Evolutionary conservation across 2,329 filamentous ascomycete genomes (phyloP).

Genomic region (Lithohypha guttulata): DNA sequence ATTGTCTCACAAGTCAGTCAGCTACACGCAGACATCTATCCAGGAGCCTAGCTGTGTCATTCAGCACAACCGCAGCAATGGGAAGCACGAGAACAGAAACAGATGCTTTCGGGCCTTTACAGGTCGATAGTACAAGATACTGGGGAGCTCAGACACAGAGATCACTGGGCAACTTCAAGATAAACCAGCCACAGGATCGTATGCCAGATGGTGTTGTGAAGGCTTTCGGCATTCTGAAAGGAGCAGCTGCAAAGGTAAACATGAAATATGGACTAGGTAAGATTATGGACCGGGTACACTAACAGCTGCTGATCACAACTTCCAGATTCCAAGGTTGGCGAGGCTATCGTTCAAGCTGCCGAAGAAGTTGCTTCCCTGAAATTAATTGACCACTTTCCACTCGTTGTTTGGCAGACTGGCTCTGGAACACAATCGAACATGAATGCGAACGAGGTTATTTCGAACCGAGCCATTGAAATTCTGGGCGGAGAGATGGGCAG

Average conservation of each 20-base stretch:
- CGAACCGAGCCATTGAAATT: slow-evolving; percentile 85
- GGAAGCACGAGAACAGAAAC: slow-evolving; percentile 64
- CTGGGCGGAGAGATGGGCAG: slow-evolving; percentile 84
- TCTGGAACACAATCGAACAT: slow-evolving; percentile 94
- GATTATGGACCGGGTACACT: too few species aligned
- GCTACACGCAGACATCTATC: not conserved
- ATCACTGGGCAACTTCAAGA: slow-evolving; percentile 93
- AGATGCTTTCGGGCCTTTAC: slow-evolving; percentile 95
- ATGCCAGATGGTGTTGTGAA: slow-evolving; percentile 89
- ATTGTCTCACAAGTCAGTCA: slow-evolving; percentile 4
- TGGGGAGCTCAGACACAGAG: slow-evolving; percentile 56
- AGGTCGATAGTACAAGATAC: slow-evolving; percentile 71
- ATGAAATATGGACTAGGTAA: slow-evolving; percentile 76
- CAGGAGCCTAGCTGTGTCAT: slow-evolving; percentile 5
- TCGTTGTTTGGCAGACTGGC: slow-evolving; percentile 87
- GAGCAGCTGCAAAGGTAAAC: slow-evolving; percentile 89
- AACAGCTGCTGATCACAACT: not conserved
- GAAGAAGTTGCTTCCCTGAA: slow-evolving; percentile 74
- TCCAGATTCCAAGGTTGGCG: slow-evolving; percentile 72
- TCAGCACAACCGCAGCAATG: slow-evolving; percentile 16
- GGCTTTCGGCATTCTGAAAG: slow-evolving; percentile 95
- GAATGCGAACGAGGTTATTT: slow-evolving; percentile 93
- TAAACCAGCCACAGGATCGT: slow-evolving; percentile 98
- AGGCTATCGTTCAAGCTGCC: slow-evolving; percentile 80
- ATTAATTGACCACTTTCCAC: slow-evolving; percentile 78